These are phyloP conservation scores for Amanita muscaria DNA, from an alignment of 768 basidiomycete species.

Conservation along the genomic window DNA sequence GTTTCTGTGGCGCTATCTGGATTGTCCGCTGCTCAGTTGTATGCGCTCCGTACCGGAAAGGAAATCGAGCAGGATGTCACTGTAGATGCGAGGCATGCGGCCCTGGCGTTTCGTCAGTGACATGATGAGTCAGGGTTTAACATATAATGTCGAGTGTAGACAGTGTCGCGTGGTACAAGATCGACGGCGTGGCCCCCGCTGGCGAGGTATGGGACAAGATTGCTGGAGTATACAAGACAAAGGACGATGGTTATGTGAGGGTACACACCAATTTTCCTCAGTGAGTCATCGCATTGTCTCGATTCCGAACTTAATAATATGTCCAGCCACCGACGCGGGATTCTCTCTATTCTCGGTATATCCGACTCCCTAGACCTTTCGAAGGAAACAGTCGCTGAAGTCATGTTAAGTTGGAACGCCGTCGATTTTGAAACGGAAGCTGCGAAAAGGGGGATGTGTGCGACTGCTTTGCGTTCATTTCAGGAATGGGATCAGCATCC, in stretches of 20 bases:
- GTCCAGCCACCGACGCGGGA: constrained; percentile 40
- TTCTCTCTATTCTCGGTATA: constrained; percentile 36
- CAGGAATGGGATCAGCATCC: constrained; percentile 41
- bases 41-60: constrained; percentile 32
- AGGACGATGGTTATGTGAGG: constrained; percentile 38
- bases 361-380: constrained; percentile 22
- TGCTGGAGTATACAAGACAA: constrained; percentile 47
- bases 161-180: constrained; percentile 42
- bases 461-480: constrained; percentile 39
- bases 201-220: constrained; percentile 37
- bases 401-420: constrained; percentile 33
- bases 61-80: constrained; percentile 35
- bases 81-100: constrained; percentile 49
- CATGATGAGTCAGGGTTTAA: background rate
- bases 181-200: constrained; percentile 28
- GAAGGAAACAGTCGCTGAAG: constrained; percentile 27
- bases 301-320: background rate
- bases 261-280: constrained; percentile 62
- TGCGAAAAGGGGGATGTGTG: constrained; percentile 36
- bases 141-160: constrained; percentile 20
- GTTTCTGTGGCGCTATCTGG: constrained; percentile 42
- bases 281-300: constrained; percentile 22
- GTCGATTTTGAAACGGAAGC: constrained; percentile 41
- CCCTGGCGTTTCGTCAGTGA: constrained; percentile 42
- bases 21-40: constrained; percentile 43